phyloP scores from a whole-genome alignment of 192 early-diverging fungal species.

The Haplosporangium gracile region DNA sequence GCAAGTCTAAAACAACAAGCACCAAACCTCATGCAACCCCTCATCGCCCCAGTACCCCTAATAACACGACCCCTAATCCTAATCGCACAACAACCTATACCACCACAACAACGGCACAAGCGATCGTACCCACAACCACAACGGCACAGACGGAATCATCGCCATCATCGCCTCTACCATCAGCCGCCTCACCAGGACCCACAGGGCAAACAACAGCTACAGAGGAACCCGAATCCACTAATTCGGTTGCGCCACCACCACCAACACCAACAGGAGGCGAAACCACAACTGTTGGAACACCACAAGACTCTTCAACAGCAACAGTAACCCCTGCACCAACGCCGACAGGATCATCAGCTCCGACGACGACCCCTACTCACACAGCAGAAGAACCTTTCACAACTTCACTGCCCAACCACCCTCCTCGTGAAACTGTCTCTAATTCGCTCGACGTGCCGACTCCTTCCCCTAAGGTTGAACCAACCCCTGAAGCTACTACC shows the following conservation, averaged over 20 bases:
- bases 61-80: neutral
- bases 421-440: neutral
- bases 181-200: neutral
- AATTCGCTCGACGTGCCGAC: neutral
- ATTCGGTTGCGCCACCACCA: neutral
- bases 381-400: neutral
- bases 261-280: neutral
- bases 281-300: neutral
- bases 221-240: neutral
- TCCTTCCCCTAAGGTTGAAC: neutral
- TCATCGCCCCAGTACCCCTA: neutral
- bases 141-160: neutral
- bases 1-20: neutral
- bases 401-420: neutral
- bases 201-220: neutral
- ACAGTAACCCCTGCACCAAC: neutral
- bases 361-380: neutral
- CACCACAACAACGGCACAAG: neutral
- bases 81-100: conserved; percentile 1
- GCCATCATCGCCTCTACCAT: neutral
- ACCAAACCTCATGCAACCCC: neutral
- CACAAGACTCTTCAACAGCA: neutral
- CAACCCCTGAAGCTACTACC: neutral
- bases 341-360: neutral
- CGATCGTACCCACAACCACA: neutral